phyloP scores from a whole-genome alignment of 2,329 filamentous ascomycete species.

The Phoma herbarum region DNA sequence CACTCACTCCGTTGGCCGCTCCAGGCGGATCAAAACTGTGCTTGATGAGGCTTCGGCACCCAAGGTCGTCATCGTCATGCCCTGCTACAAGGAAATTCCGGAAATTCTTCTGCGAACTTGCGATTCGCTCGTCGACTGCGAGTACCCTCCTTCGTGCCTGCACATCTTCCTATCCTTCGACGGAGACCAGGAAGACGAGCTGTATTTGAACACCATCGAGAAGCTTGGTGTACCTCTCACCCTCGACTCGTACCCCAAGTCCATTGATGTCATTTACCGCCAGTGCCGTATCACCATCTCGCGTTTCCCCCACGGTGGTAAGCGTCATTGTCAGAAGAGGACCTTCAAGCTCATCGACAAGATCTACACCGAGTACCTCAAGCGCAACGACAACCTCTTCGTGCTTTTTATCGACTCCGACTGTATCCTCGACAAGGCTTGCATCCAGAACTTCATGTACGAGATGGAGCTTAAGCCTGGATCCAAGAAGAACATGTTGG shows the following conservation, averaged over 20 bases:
- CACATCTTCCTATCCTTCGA: constrained; percentile 97
- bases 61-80: constrained; percentile 96
- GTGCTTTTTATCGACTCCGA: constrained; percentile 98
- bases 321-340: constrained; percentile 90
- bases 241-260: constrained; percentile 81
- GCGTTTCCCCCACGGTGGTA: constrained; percentile 90
- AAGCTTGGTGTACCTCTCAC: constrained; percentile 82
- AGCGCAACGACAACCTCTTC: constrained; percentile 89
- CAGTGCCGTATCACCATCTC: constrained; percentile 88
- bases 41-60: constrained; percentile 87
- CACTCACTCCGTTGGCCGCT: constrained; percentile 83
- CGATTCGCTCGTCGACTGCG: constrained; percentile 90
- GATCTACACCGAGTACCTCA: constrained; percentile 87
- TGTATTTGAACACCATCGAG: constrained; percentile 86
- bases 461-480: constrained; percentile 98
- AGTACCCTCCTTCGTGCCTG: constrained; percentile 90
- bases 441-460: constrained; percentile 96
- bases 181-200: constrained; percentile 85
- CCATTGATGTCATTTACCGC: constrained; percentile 88
- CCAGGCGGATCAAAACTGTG: constrained; percentile 81
- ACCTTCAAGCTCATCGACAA: constrained; percentile 94
- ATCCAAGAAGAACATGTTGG: constrained; percentile 90
- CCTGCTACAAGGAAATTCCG: constrained; percentile 91
- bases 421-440: constrained; percentile 89
- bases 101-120: constrained; percentile 84